Evolutionary conservation across 164 flowering plant genomes (phyloP).

Genomic region (Magnolia changhungtana): DNA sequence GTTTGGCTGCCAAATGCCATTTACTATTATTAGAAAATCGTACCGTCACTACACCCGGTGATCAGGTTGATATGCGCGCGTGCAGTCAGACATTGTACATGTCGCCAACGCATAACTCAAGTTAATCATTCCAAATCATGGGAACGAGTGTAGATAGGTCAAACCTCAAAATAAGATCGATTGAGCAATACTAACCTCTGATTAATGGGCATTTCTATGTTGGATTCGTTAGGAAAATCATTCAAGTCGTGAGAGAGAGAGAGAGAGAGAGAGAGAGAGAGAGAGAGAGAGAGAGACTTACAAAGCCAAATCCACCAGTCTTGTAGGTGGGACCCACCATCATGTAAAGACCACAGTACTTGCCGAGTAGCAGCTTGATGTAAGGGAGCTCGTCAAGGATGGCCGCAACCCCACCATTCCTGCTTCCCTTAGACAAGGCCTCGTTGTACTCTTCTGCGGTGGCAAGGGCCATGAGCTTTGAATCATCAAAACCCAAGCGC

Average conservation of each 20-base stretch:
- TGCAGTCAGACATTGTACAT: too few species aligned
- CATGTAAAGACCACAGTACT: slow-evolving; percentile 13
- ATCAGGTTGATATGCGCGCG: too few species aligned
- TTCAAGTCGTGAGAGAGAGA: slow-evolving; percentile 4
- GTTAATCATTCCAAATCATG: too few species aligned
- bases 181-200: too few species aligned
- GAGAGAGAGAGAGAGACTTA: slow-evolving; percentile 16
- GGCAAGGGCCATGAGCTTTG: slow-evolving; percentile 15
- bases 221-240: too few species aligned
- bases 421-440: slow-evolving; percentile 21
- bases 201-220: too few species aligned
- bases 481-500: background rate
- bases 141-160: too few species aligned
- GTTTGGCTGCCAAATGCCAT: too few species aligned
- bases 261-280: slow-evolving; percentile 9
- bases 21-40: too few species aligned
- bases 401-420: slow-evolving; percentile 20
- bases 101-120: too few species aligned
- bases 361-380: slow-evolving; percentile 8
- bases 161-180: too few species aligned
- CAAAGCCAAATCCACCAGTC: slow-evolving; percentile 23
- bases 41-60: too few species aligned
- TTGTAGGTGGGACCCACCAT: slow-evolving; percentile 15
- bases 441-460: slow-evolving; percentile 23
- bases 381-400: slow-evolving; percentile 15